These are phyloP conservation scores for Hemileccinum impolitum DNA, from an alignment of 768 basidiomycete species.

Conservation along the genomic window DNA sequence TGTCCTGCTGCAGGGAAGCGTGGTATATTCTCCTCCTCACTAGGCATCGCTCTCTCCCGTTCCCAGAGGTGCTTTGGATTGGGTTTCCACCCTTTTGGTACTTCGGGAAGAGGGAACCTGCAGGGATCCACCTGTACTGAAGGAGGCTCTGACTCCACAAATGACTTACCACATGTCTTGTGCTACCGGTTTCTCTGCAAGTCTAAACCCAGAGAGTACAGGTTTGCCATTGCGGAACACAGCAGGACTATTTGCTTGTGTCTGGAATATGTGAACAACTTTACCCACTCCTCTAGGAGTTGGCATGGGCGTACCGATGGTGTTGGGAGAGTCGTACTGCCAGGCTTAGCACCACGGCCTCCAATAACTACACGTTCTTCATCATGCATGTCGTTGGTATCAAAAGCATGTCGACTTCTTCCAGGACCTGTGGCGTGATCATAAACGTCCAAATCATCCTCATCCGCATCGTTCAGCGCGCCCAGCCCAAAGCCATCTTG, in stretches of 20 bases:
- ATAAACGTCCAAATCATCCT: constrained; percentile 87
- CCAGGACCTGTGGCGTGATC: constrained; percentile 42
- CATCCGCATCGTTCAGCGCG: constrained; percentile 89
- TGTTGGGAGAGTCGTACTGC: neutral
- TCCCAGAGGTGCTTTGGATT: constrained; percentile 79
- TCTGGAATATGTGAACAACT: constrained; percentile 23
- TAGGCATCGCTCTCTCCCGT: constrained; percentile 34
- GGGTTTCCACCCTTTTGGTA: constrained; percentile 84
- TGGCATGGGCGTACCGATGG: constrained; percentile 10
- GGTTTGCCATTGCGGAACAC: constrained; percentile 73
- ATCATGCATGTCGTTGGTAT: constrained; percentile 60
- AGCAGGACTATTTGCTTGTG: constrained; percentile 1
- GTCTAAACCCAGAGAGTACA: constrained; percentile 71
- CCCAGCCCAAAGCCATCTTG: constrained; percentile 86
- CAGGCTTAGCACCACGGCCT: constrained; percentile 18
- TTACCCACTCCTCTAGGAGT: neutral
- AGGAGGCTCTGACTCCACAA: constrained; percentile 9
- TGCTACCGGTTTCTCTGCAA: constrained; percentile 62
- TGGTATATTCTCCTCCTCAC: constrained; percentile 45
- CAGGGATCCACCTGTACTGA: constrained; percentile 13
- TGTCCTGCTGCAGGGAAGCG: constrained; percentile 19
- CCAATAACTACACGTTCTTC: constrained; percentile 53
- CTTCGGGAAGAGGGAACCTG: constrained; percentile 82
- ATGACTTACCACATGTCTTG: constrained; percentile 65
- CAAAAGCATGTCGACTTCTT: constrained; percentile 60